These are phyloP conservation scores for Colletotrichum destructivum DNA, from an alignment of 2,329 filamentous ascomycete species.

Conservation along the genomic window DNA sequence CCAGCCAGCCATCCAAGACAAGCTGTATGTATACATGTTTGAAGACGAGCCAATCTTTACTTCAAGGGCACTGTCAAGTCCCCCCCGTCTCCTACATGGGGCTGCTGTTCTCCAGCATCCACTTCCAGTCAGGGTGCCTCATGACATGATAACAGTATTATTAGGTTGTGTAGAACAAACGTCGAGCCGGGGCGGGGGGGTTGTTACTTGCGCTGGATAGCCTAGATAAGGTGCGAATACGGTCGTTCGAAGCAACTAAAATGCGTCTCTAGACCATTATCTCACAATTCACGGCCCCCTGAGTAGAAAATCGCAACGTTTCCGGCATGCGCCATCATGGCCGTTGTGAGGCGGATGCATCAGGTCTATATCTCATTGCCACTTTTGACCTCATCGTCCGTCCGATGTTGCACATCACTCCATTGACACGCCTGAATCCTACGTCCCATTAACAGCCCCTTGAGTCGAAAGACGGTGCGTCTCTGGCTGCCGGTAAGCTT, in stretches of 20 bases:
- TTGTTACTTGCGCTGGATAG: too few species aligned
- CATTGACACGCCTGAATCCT: background rate
- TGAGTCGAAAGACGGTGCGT: background rate
- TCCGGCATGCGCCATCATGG: background rate
- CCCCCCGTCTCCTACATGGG: background rate
- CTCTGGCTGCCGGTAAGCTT: background rate
- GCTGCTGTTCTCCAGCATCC: background rate
- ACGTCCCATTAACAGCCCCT: constrained; percentile 1
- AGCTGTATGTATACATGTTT: background rate
- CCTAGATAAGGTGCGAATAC: background rate
- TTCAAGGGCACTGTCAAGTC: background rate
- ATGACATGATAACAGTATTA: background rate
- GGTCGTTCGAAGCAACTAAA: background rate
- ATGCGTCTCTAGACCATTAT: background rate
- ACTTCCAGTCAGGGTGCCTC: constrained; percentile 1
- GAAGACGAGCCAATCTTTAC: background rate
- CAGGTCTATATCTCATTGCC: background rate
- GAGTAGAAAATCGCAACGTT: background rate
- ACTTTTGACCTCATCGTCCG: background rate
- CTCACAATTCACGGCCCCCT: too few species aligned
- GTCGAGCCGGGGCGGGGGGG: too few species aligned
- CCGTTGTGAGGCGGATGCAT: background rate
- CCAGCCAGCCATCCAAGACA: too few species aligned
- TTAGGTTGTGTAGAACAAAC: too few species aligned
- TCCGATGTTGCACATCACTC: background rate